Conservation (phyloP, 2,329 filamentous ascomycete genomes). For the Pseudogymnoascus pannorum region DNA sequence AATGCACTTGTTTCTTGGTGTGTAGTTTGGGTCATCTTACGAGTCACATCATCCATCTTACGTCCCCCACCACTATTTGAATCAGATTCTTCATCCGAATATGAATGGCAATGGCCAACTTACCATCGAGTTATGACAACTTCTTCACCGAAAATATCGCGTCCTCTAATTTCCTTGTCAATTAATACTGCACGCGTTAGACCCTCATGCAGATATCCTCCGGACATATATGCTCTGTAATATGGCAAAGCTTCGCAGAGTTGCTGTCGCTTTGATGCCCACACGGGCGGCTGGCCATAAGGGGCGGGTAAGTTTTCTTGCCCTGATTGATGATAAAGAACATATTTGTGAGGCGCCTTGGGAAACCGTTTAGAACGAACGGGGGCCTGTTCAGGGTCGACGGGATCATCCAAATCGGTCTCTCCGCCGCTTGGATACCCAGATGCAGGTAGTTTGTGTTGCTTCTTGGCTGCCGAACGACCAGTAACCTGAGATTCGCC, state of each 20-base stretch:
- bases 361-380: not conserved
- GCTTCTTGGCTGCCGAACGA: not conserved
- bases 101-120: slow-evolving; percentile 23
- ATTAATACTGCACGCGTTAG: slow-evolving; percentile 52
- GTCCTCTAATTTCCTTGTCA: slow-evolving; percentile 44
- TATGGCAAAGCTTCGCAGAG: slow-evolving; percentile 58
- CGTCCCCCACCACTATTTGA: slow-evolving; percentile 46
- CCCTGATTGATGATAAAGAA: not conserved
- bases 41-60: slow-evolving; percentile 37
- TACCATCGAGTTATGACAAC: slow-evolving; percentile 58
- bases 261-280: slow-evolving; percentile 49
- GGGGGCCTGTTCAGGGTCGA: not conserved
- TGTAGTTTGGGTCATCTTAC: slow-evolving; percentile 36
- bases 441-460: not conserved
- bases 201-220: slow-evolving; percentile 43
- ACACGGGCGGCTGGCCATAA: slow-evolving; percentile 38
- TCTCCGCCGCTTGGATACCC: not conserved
- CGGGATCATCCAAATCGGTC: not conserved
- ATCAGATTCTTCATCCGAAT: slow-evolving; percentile 13
- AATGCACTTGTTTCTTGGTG: slow-evolving; percentile 37
- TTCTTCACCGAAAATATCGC: slow-evolving; percentile 53
- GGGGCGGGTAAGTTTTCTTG: not conserved
- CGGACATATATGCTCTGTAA: slow-evolving; percentile 54
- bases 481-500: not conserved
- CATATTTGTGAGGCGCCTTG: not conserved